Base-by-base conservation (phyloP, 2,329 filamentous ascomycete species). In the Hypoxylon sp. region DNA sequence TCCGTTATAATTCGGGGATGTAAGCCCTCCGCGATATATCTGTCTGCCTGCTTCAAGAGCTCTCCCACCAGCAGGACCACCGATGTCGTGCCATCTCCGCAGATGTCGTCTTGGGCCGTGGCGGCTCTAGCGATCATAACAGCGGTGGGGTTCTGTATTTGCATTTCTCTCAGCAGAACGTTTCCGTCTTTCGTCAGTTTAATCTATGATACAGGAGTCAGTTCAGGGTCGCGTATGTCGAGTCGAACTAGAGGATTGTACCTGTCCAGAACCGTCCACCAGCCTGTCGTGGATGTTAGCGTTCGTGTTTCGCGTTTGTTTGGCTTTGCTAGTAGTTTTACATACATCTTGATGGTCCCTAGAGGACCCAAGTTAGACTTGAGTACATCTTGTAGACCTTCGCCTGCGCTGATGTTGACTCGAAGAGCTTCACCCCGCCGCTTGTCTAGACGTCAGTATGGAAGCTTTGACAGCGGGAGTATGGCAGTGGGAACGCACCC, bases 181-280 rank as follows among this genome's bases (percentile, higher is more conserved):
- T 96, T 97, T 74, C 95, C 95, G 79, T 99, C 95, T 78, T 99
- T 99, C 69, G 95, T 99, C 75, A 99, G 85, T 81, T 99, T 99
- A 81, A 99, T 99, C 87, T 95, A 68, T 73, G 29, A 60, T 68
- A 69, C 58, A 62, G 24, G 64, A 13, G 46, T 69, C 37, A 66
- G 64, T 48, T 57, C 29, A 20, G 33, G 23, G 48, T 55, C 29
- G 37, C 33, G 45, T 60, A 26, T 51, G 45, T 43, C 45, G 48
- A 17, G 37, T 42, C 48, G 43, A 40, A 50, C 15, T 52, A 52
- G 62, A 57, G 48, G 46, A 63, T 72, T 75, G 71, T 83, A 88
- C 85, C 79, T 85, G 85, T 70, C 88, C 88, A 63, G 87, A 79
- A 71, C 88, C 88, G 72, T 90, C 88, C 65, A 89, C 85, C 64